Evolutionary conservation across 2,329 filamentous ascomycete species (phyloP).

Genomic region (Fusarium guadeloupense): DNA sequence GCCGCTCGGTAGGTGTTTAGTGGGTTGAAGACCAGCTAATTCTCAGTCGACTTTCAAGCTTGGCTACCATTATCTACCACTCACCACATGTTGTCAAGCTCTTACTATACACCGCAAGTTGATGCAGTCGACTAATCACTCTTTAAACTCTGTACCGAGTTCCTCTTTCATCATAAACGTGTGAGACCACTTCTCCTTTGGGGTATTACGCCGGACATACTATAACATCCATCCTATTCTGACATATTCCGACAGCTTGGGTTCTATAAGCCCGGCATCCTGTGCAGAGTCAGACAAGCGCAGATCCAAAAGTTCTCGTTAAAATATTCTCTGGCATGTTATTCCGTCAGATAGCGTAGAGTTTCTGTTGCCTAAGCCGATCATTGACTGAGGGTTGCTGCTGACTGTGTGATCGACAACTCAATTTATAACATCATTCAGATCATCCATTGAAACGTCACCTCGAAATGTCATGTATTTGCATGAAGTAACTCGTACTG

Average conservation of each 20-base stretch:
- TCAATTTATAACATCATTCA: background rate
- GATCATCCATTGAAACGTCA: conserved; percentile 9
- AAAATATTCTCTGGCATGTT: background rate
- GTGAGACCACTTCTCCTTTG: conserved; percentile 8
- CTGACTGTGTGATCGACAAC: conserved; percentile 18
- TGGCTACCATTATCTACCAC: conserved; percentile 6
- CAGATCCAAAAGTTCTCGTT: background rate
- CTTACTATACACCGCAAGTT: conserved; percentile 26
- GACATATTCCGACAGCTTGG: background rate
- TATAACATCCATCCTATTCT: conserved; percentile 7
- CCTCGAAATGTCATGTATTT: background rate
- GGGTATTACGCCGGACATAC: conserved; percentile 8
- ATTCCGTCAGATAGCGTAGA: background rate
- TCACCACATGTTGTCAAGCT: background rate
- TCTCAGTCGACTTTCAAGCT: too few relatives aligned
- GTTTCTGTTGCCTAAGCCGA: conserved; percentile 3
- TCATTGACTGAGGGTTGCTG: background rate
- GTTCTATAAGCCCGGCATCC: background rate
- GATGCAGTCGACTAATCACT: background rate
- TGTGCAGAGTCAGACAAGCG: background rate
- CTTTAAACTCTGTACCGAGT: background rate
- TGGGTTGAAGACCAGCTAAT: too few relatives aligned
- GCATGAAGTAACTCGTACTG: background rate
- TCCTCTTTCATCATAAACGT: background rate
- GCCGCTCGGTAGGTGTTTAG: too few relatives aligned